Evolutionary conservation across 2,329 filamentous ascomycete genomes (phyloP), one percentile per base, ranked within the genome.

Genomic region (Clonostachys rosea): DNA sequence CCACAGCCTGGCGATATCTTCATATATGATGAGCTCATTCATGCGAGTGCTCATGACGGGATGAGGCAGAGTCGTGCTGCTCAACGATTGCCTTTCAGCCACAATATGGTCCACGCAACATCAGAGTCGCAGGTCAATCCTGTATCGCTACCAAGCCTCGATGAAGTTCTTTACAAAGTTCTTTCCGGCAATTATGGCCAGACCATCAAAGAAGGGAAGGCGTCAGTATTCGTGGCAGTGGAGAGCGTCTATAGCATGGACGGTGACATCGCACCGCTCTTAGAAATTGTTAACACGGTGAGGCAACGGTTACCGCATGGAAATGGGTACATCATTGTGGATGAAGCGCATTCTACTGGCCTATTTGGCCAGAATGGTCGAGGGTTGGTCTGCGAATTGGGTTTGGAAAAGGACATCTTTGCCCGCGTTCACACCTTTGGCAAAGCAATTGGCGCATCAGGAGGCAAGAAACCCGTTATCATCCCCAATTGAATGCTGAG

Each of bases 171-270:
- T 4, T 42, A 50, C 0, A 54, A 48, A 2, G 52, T 78, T 4
- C 52, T 65, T 4, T 42, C 61, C 0, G 65, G 63, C 2, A 56
- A 67, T 0, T 56, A 63, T 6, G 64, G 69, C 14, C 49, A 47
- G 0, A 46, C 46, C 42, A 45, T 79, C 1, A 41, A 41, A 1
- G 45, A 52, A 0, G 76, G 78, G 0, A 49, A 58, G 2, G 59
- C 59, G 0, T 83, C 79, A 52, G 73, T 89, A 4, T 87, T 90
- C 53, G 62, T 90, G n/a, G 81, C 80, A 0, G 72, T 89, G 0
- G 86, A 90, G 54, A 79, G 77, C 1, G 70, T 90, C 1, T 92
- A 94, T 62, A 91, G 86, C 60, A 94, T 94, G 89, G 88, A 92
- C 46, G 89, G 89, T 0, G 87, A 91, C 54, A 66, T 89, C 16